Evolutionary conservation across 2,329 filamentous ascomycete species (phyloP), one percentile per base, ranked within the genome.

Genomic region (Aaosphaeria pasadenensis): DNA sequence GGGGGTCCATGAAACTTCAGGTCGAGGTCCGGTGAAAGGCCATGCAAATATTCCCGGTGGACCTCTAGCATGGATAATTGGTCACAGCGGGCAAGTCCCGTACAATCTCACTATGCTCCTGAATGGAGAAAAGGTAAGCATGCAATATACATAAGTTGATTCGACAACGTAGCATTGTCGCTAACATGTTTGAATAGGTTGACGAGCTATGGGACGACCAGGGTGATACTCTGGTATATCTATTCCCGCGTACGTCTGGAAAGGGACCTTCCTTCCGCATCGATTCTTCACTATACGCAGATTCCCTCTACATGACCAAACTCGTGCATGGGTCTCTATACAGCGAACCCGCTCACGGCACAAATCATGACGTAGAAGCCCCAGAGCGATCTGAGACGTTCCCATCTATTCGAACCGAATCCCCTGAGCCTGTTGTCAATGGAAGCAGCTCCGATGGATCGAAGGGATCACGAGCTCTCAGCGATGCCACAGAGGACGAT

Each of bases 161-260:
- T 36, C 33, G 7, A 9, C 33, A 36, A 36, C 7, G 33, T 13
- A 6, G 17, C 7, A 11, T 39, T 24, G 13, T 30, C 4, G 5
- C 9, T 11, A 13, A 29, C 32, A 39, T 30, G 36, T 31, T 29
- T 36, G 28, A 32, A 55, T 52, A 81, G 77, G 72, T 83, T 11
- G 62, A 72, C 5, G 83, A 86, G 57, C 64, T 86, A 6, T 86
- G 83, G 83, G 80, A 84, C 55, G 78, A 83, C 4, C 63, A 76
- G 42, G 83, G 79, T n/a, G 81, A 85, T 61, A 84, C 82, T 11
- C 75, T 78, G 51, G 74, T 86, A n/a, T 82, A 85, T 57, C 72
- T 86, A 11, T 85, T 82, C 57, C 81, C 83, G 1, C 73, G 77
- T 39, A 77, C 71, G 11, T 78, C 80, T 17, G 76, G 76, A 45